Evolutionary conservation across 345 rosid species (phyloP).

Genomic region (Draba incana): DNA sequence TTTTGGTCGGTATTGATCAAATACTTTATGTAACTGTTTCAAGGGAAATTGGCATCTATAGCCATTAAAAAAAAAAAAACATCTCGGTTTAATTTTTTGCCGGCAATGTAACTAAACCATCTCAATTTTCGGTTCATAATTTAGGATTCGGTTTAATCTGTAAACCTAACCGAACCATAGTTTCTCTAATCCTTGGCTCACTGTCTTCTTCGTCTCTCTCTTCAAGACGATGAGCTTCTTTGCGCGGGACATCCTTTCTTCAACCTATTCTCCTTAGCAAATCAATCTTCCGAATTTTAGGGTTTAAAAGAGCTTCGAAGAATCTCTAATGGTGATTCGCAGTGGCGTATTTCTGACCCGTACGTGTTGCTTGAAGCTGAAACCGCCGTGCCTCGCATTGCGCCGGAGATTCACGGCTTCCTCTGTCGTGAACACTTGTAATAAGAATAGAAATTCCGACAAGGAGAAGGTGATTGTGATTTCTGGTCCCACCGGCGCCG

Average conservation of each 20-base stretch:
- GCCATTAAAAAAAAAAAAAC: background rate
- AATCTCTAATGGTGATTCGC: slow-evolving; percentile 44
- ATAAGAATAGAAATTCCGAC: background rate
- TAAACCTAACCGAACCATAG: slow-evolving; percentile 36
- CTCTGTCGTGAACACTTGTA: slow-evolving; percentile 35
- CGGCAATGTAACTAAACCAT: slow-evolving; percentile 12
- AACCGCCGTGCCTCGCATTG: slow-evolving; percentile 26
- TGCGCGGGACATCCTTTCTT: slow-evolving; percentile 19
- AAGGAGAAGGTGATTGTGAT: slow-evolving; percentile 74
- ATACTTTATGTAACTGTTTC: background rate
- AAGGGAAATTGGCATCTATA: no score
- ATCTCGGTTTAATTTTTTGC: background rate
- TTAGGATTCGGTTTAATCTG: slow-evolving; percentile 23
- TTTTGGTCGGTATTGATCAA: background rate
- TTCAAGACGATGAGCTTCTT: slow-evolving; percentile 31
- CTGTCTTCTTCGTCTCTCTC: slow-evolving; percentile 24
- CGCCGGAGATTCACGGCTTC: slow-evolving; percentile 47
- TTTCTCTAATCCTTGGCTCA: slow-evolving; percentile 21
- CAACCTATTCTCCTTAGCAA: background rate
- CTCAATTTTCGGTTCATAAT: background rate
- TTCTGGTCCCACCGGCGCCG: slow-evolving; percentile 94
- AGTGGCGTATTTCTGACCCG: slow-evolving; percentile 53
- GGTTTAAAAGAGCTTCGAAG: slow-evolving; percentile 14
- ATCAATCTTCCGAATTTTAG: background rate
- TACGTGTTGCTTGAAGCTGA: slow-evolving; percentile 49